A percentile compares a stretch with the other conserved stretches of the same genome.
These are phyloP conservation scores for Zoysia matrella DNA, from an alignment of 202 grass and related monocot genomes.

Conservation along the genomic window DNA sequence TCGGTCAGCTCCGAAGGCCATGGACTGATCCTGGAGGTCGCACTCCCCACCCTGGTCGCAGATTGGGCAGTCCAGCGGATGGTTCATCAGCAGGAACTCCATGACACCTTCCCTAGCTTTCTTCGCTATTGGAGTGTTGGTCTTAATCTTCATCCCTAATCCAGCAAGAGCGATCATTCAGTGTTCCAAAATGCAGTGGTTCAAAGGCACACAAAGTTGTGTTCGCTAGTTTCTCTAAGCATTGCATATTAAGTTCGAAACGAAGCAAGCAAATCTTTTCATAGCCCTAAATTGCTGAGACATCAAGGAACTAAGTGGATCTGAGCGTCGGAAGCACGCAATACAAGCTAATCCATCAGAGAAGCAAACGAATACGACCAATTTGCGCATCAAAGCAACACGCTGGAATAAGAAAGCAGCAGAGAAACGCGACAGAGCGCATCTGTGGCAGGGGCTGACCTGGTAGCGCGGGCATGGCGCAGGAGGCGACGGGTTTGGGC, in stretches of 20 bases:
- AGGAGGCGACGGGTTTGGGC: slow-evolving; percentile 33
- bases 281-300: slow-evolving; percentile 13
- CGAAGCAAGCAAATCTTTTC: background rate
- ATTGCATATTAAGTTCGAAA: background rate
- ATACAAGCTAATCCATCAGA: background rate
- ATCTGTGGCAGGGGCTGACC: slow-evolving; percentile 30
- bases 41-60: slow-evolving; percentile 98
- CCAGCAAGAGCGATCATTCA: slow-evolving; percentile 19
- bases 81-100: slow-evolving; percentile 98
- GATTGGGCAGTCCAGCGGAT: slow-evolving; percentile 95
- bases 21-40: slow-evolving; percentile 96
- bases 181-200: background rate
- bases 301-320: slow-evolving; percentile 1
- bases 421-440: background rate
- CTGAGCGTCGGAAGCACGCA: slow-evolving; percentile 30
- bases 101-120: slow-evolving; percentile 99
- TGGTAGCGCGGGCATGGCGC: slow-evolving; percentile 96
- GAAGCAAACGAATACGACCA: background rate
- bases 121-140: slow-evolving; percentile 87
- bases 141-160: slow-evolving; percentile 99
- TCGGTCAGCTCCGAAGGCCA: slow-evolving; percentile 94
- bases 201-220: background rate
- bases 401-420: background rate
- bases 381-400: background rate
- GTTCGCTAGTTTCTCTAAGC: background rate